Base-by-base conservation (phyloP, 768 basidiomycete genomes). In the Leucocoprinus birnbaumii region DNA sequence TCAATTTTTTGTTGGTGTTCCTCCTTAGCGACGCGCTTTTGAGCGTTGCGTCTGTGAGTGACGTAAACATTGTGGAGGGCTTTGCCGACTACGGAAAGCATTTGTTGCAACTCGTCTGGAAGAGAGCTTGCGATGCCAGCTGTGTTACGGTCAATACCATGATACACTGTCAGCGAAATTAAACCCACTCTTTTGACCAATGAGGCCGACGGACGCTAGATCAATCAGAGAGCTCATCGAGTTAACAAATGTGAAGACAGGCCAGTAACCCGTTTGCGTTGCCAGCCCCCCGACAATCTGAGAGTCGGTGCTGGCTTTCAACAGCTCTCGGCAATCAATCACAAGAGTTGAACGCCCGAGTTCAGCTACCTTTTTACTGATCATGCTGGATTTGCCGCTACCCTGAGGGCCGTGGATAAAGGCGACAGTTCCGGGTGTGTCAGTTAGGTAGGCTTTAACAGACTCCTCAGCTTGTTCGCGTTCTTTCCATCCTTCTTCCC, bases 191-290 rank as follows among this genome's bases (percentile, higher is more conserved):
- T 98, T 98, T 65, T 97, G 93, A 2, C 97, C 97, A 61, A 97
- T 97, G n/a, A 98, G 64, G 1, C 95, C 95, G 41, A 94, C 82
- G 56, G 86, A 87, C 1, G 92, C 94, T n/a, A 98, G 78, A 66
- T 98, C 96, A 58, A 98, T 83, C 54, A 98, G 71, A 58, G 82
- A 87, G 62, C 82, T 89, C 65, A 92, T 70, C 0, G 89, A 92
- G 62, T 87, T 85, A 47, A 92, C 72, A 71, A 94, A 89, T 3
- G 86, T 86, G 70, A 97, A 95, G 5, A 92, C 79, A 3, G 94
- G 95, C 78, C 85, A 88, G 65, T 92, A 93, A 34, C 96, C 94
- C 0, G 89, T 92, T 63, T 97, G 91, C 5, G 69, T 71, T 0
- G 95, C 94, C 8, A 98, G 73, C 4, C 75, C 74, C 21, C 74